These are phyloP conservation scores for Secale cereale DNA, from an alignment of 176 grass and related monocot genomes.

Conservation along the genomic window DNA sequence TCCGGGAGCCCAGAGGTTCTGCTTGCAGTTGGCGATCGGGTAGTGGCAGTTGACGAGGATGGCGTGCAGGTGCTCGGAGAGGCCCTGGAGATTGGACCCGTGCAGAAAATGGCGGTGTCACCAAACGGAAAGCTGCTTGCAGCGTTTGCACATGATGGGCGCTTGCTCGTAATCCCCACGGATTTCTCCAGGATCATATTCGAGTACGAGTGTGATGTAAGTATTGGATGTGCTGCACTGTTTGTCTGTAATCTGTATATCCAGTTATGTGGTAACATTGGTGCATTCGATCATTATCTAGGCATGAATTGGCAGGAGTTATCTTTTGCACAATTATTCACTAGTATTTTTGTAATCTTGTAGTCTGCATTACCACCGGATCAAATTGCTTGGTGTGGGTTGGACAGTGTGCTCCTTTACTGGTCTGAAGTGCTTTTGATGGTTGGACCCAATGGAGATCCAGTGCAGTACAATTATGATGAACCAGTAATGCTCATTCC, in stretches of 20 bases:
- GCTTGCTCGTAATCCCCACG: slow-evolving; percentile 76
- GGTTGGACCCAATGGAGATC: slow-evolving; percentile 87
- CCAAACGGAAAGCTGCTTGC: slow-evolving; percentile 90
- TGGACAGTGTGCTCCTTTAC: slow-evolving; percentile 93
- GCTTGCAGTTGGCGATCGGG: slow-evolving; percentile 76
- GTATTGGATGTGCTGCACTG: slow-evolving; percentile 8
- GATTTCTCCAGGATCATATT: slow-evolving; percentile 94
- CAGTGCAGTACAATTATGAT: slow-evolving; percentile 80
- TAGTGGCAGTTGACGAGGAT: slow-evolving; percentile 71
- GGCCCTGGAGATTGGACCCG: slow-evolving; percentile 70
- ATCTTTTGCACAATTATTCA: not conserved
- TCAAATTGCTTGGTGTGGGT: slow-evolving; percentile 93
- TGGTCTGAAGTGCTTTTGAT: slow-evolving; percentile 86
- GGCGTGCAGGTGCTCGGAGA: slow-evolving; percentile 68
- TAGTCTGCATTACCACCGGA: slow-evolving; percentile 94
- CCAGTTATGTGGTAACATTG: not conserved
- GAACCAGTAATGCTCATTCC: slow-evolving; percentile 93
- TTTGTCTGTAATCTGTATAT: slow-evolving; percentile 2
- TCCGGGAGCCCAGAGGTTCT: slow-evolving; percentile 86
- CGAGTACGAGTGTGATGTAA: slow-evolving; percentile 92
- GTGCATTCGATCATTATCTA: not conserved
- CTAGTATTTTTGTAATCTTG: slow-evolving; percentile 11
- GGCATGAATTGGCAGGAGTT: not conserved
- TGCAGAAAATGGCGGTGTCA: slow-evolving; percentile 93
- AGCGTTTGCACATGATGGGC: slow-evolving; percentile 76